Evolutionary conservation across 1,284 basidiomycete species (phyloP).

Genomic region (Phylloboletellus chloephorus): DNA sequence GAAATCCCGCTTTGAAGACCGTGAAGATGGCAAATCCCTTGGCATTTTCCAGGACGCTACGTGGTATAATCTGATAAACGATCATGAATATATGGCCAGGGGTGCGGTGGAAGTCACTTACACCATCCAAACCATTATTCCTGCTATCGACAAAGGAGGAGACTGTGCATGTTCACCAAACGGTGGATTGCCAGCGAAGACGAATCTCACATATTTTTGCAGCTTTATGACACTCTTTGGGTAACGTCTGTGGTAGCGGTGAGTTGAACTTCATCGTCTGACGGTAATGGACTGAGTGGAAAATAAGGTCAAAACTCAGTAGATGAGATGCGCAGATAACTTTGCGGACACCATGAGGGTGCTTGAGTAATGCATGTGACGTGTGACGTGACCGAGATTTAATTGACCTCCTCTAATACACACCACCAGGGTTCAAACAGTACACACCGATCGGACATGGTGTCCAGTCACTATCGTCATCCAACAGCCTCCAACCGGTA

Average conservation of each 20-base stretch:
- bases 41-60: conserved; percentile 64
- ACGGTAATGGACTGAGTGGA: not conserved
- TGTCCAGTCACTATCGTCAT: conserved; percentile 45
- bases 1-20: conserved; percentile 72
- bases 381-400: conserved; percentile 19
- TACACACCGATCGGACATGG: conserved; percentile 64
- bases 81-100: not conserved
- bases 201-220: conserved; percentile 60
- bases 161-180: conserved; percentile 40
- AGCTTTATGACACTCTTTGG: conserved; percentile 72
- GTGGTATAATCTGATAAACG: conserved; percentile 52
- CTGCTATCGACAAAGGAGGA: conserved; percentile 66
- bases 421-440: conserved; percentile 6
- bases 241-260: conserved; percentile 64
- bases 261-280: conserved; percentile 56
- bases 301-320: not conserved
- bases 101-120: conserved; percentile 3
- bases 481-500: conserved; percentile 50
- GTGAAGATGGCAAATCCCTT: conserved; percentile 84
- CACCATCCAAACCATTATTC: conserved; percentile 71
- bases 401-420: conserved; percentile 1
- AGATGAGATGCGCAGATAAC: conserved; percentile 16
- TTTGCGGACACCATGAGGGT: conserved; percentile 8
- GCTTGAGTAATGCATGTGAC: conserved; percentile 25
- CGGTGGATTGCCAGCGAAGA: conserved; percentile 2